phyloP scores from a whole-genome alignment of 331 rosid species.

The Rhamnella rubrinervis region DNA sequence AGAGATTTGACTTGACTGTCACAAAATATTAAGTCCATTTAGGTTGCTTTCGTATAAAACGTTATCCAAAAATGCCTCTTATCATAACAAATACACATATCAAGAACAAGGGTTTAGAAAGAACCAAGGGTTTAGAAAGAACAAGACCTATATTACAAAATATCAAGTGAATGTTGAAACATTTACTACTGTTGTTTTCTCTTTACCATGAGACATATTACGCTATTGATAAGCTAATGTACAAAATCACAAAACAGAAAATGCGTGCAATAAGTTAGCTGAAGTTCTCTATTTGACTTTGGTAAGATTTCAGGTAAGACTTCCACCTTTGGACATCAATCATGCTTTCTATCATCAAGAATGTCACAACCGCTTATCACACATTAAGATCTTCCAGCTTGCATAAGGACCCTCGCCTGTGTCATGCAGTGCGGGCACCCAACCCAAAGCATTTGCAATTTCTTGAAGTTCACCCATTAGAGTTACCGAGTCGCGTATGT shows the following conservation, averaged over 20 bases:
- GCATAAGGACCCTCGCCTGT: constrained; percentile 87
- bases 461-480: constrained; percentile 58
- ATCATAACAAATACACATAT: not conserved
- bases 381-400: constrained; percentile 67
- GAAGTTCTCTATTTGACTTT: constrained; percentile 19
- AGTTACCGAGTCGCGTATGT: constrained; percentile 62
- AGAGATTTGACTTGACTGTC: too few relatives aligned
- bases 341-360: constrained; percentile 12
- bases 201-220: not conserved
- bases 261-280: constrained; percentile 25
- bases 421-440: constrained; percentile 48
- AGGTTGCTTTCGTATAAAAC: too few relatives aligned
- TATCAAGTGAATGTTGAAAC: not conserved
- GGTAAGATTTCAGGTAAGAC: constrained; percentile 14
- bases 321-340: not conserved
- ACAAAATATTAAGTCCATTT: too few relatives aligned
- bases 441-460: constrained; percentile 68
- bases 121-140: not conserved
- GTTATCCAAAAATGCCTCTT: too few relatives aligned
- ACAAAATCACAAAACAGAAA: not conserved
- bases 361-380: constrained; percentile 61
- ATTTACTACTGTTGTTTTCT: not conserved
- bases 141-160: not conserved
- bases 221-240: not conserved
- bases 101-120: not conserved